phyloP scores from a whole-genome alignment of 257 asterid genomes.

The Solanum arcanum region DNA sequence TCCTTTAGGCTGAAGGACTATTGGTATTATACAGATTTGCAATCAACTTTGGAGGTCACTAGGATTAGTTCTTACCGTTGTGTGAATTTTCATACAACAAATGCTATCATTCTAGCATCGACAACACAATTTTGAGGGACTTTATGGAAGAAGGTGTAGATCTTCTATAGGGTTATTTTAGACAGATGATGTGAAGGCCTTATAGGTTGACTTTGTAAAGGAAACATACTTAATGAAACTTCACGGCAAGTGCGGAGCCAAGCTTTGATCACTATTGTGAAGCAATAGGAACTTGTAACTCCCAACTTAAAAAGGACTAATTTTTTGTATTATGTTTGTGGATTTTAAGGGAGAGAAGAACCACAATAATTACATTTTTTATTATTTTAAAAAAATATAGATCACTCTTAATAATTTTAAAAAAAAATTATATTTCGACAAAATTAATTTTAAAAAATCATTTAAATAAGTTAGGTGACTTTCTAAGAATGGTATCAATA shows the following conservation, averaged over 20 bases:
- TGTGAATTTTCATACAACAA: not conserved
- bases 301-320: not conserved
- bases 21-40: not conserved
- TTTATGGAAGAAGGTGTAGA: too few species aligned
- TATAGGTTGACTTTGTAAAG: not conserved
- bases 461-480: too few species aligned
- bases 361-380: too few species aligned
- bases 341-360: too few species aligned
- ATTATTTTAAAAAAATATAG: too few species aligned
- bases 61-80: not conserved
- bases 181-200: not conserved
- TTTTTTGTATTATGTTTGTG: too few species aligned
- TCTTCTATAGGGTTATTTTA: not conserved
- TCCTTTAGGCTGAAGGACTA: not conserved
- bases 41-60: not conserved
- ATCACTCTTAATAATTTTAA: too few species aligned
- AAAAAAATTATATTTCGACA: too few species aligned
- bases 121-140: not conserved
- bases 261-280: not conserved
- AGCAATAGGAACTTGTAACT: not conserved
- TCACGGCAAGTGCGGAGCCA: not conserved
- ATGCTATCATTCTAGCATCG: not conserved
- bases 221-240: not conserved
- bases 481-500: too few species aligned
- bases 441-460: too few species aligned